These are phyloP conservation scores for Theileria sp. DNA, from an alignment of 169 alveolate species.

Conservation along the genomic window DNA sequence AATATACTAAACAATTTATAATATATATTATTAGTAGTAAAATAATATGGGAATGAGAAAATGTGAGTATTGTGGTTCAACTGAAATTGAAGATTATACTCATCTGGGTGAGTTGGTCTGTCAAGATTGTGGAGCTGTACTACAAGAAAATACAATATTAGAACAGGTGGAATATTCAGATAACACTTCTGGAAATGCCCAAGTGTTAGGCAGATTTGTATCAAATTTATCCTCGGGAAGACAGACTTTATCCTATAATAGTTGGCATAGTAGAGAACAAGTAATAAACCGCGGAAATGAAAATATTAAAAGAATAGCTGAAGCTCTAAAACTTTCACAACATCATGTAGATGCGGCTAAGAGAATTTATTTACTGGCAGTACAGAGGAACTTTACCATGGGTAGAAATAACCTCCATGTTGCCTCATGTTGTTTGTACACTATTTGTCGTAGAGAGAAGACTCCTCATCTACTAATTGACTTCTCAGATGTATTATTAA, in stretches of 20 bases:
- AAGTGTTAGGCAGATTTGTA: constrained; percentile 81
- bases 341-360: constrained; percentile 87
- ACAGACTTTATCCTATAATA: constrained; percentile 77
- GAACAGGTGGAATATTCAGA: constrained; percentile 82
- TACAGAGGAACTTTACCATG: constrained; percentile 90
- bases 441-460: constrained; percentile 90
- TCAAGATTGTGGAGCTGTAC: constrained; percentile 82
- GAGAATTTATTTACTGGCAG: constrained; percentile 89
- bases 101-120: constrained; percentile 85
- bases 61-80: constrained; percentile 66
- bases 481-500: constrained; percentile 89
- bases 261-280: constrained; percentile 79
- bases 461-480: constrained; percentile 92
- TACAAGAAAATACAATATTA: constrained; percentile 82
- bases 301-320: constrained; percentile 84
- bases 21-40: neutral
- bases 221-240: constrained; percentile 81
- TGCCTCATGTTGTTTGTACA: constrained; percentile 92
- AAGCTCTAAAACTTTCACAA: constrained; percentile 78
- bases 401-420: constrained; percentile 91
- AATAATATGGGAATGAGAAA: constrained; percentile 5
- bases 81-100: constrained; percentile 62
- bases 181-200: constrained; percentile 76
- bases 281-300: constrained; percentile 77
- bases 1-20: neutral